phyloP scores from a whole-genome alignment of 768 basidiomycete genomes.

The Pleurotus djamor region DNA sequence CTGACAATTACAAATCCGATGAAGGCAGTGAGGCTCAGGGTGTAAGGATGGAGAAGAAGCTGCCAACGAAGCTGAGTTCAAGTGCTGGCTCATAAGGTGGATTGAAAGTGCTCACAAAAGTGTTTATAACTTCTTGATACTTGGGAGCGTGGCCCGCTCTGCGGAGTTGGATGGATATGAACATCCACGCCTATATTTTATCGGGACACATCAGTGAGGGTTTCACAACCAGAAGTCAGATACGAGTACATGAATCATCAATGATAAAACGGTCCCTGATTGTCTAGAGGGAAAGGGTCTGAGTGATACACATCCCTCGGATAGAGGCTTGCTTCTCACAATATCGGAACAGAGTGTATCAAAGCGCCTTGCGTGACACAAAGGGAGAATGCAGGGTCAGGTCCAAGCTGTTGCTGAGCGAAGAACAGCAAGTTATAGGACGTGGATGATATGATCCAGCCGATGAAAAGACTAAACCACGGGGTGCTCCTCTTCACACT shows the following conservation, averaged over 20 bases:
- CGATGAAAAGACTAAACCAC: conserved; percentile 27
- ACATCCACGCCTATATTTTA: neutral
- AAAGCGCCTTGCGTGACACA: conserved; percentile 25
- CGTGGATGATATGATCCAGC: conserved; percentile 26
- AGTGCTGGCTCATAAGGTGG: neutral
- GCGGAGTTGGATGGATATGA: conserved; percentile 15
- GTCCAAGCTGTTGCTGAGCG: conserved; percentile 25
- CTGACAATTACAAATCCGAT: neutral
- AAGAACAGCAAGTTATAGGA: conserved; percentile 28
- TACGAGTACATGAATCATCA: neutral
- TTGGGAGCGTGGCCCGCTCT: conserved; percentile 22
- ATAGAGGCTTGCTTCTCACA: conserved; percentile 17
- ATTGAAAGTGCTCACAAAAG: neutral
- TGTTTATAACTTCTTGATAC: neutral
- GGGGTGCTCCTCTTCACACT: conserved; percentile 26
- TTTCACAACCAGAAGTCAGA: neutral
- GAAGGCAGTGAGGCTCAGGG: neutral
- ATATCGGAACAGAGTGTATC: conserved; percentile 27
- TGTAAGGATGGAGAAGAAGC: neutral
- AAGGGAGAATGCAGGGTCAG: conserved; percentile 16
- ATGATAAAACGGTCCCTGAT: neutral
- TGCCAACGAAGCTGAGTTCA: neutral
- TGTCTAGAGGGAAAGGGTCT: neutral
- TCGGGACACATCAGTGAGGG: neutral
- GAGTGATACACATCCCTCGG: conserved; percentile 22